phyloP scores from a whole-genome alignment of 2,329 filamentous ascomycete genomes.

The Pseudocercospora pini-densiflorae region DNA sequence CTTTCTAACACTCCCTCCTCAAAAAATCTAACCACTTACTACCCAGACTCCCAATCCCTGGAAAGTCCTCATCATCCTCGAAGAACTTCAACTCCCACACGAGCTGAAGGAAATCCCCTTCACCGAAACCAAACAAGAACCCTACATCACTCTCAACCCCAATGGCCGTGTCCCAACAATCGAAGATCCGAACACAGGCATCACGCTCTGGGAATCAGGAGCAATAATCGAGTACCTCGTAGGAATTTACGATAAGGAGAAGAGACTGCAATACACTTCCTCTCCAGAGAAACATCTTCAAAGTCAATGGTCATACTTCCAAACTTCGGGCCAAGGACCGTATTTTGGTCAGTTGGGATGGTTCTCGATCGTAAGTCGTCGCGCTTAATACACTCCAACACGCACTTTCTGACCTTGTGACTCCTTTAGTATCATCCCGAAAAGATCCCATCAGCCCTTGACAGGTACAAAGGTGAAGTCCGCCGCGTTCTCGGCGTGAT shows the following conservation, averaged over 20 bases:
- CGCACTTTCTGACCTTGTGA: too few relatives aligned
- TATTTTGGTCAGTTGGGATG: slow-evolving; percentile 51
- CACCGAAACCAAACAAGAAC: slow-evolving; percentile 46
- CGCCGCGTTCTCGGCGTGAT: slow-evolving; percentile 51
- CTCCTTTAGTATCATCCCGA: slow-evolving; percentile 49
- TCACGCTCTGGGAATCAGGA: slow-evolving; percentile 45
- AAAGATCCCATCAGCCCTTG: slow-evolving; percentile 44
- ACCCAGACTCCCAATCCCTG: slow-evolving; percentile 44
- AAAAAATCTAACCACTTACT: neutral
- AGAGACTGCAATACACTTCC: slow-evolving; percentile 33
- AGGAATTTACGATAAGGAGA: slow-evolving; percentile 37
- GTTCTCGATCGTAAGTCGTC: slow-evolving; percentile 42
- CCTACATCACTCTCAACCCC: slow-evolving; percentile 47
- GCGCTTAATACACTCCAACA: too few relatives aligned
- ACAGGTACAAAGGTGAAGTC: slow-evolving; percentile 52
- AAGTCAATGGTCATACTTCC: slow-evolving; percentile 41
- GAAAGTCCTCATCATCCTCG: slow-evolving; percentile 51
- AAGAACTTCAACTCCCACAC: slow-evolving; percentile 49
- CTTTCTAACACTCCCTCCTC: neutral
- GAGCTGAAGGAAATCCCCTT: slow-evolving; percentile 43
- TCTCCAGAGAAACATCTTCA: slow-evolving; percentile 29
- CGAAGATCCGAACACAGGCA: slow-evolving; percentile 51
- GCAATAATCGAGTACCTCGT: slow-evolving; percentile 36
- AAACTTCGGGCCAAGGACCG: slow-evolving; percentile 42
- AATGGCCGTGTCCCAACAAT: slow-evolving; percentile 52